A percentile compares a stretch with the other conserved stretches of the same genome.
Conservation (phyloP, 208 protist genomes). For the Acanthamoeba polyphaga region DNA sequence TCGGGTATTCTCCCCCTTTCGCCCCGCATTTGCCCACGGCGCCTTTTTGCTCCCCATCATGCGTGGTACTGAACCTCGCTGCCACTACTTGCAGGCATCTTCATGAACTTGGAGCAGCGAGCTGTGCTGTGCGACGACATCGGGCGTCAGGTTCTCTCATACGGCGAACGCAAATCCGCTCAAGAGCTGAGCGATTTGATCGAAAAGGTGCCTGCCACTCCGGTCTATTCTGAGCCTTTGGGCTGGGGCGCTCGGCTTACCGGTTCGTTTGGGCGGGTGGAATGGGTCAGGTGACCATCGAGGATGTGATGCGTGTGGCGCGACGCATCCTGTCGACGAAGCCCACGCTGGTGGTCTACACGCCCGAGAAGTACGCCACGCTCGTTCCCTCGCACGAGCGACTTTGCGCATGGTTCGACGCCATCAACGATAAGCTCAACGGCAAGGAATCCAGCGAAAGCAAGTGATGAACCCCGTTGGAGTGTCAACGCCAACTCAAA, state of each 20-base stretch:
- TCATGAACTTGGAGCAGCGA: constrained; percentile 56
- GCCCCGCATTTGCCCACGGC: background rate
- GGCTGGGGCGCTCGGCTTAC: background rate
- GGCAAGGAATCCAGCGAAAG: background rate
- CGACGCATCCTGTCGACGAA: constrained; percentile 7
- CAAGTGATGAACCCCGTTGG: background rate
- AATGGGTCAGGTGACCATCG: background rate
- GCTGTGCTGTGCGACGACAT: constrained; percentile 56
- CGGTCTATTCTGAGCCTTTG: background rate
- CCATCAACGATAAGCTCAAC: background rate
- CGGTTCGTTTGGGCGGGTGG: background rate
- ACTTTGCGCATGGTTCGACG: background rate
- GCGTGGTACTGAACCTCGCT: background rate
- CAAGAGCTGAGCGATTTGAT: constrained; percentile 56
- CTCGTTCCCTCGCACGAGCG: background rate
- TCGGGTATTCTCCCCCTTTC: background rate
- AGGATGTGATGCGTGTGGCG: constrained; percentile 39
- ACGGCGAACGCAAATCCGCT: constrained; percentile 39
- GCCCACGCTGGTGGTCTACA: constrained; percentile 11
- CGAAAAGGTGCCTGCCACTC: background rate
- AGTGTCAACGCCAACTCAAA: too few relatives aligned
- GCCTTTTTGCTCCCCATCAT: too few relatives aligned
- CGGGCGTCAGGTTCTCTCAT: constrained; percentile 27
- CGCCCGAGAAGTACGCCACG: constrained; percentile 44
- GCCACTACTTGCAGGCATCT: constrained; percentile 9